phyloP scores from a whole-genome alignment of 1,284 basidiomycete species.

The Cutaneotrichosporon dermatis region DNA sequence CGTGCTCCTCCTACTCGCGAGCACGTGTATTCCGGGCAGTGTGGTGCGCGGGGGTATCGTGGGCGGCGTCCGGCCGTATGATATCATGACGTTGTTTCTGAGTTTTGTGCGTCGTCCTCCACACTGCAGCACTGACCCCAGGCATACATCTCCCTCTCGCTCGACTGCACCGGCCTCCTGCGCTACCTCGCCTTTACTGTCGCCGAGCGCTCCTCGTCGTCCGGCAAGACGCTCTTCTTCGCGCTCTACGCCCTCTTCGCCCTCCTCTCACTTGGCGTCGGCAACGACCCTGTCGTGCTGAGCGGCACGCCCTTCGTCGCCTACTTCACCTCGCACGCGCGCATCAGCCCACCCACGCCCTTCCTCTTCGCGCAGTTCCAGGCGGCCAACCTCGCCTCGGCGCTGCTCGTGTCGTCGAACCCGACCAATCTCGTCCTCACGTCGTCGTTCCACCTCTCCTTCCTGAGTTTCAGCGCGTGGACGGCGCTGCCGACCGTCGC shows the following conservation, averaged over 20 bases:
- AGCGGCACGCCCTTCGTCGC: constrained; percentile 76
- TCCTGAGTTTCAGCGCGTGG: constrained; percentile 48
- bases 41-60: constrained; percentile 65
- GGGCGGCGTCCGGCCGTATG: constrained; percentile 76
- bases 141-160: constrained; percentile 90
- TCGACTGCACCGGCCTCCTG: constrained; percentile 80
- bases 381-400: constrained; percentile 67
- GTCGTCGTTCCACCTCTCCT: constrained; percentile 47
- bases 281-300: constrained; percentile 85
- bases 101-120: constrained; percentile 56
- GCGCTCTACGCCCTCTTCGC: constrained; percentile 79
- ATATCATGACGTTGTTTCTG: constrained; percentile 88
- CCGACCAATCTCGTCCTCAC: constrained; percentile 54
- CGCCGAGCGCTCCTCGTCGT: constrained; percentile 64
- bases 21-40: constrained; percentile 62
- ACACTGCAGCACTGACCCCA: constrained; percentile 22
- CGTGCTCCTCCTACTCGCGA: constrained; percentile 71
- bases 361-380: constrained; percentile 68
- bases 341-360: constrained; percentile 58
- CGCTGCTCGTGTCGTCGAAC: constrained; percentile 52
- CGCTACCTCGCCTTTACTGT: constrained; percentile 84
- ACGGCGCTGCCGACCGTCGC: constrained; percentile 47
- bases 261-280: constrained; percentile 69
- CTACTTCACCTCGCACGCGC: constrained; percentile 73
- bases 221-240: constrained; percentile 65